Evolutionary conservation across 805 yeast genomes (phyloP), one percentile per base, ranked within the genome.

Genomic region (Candida anglica): DNA sequence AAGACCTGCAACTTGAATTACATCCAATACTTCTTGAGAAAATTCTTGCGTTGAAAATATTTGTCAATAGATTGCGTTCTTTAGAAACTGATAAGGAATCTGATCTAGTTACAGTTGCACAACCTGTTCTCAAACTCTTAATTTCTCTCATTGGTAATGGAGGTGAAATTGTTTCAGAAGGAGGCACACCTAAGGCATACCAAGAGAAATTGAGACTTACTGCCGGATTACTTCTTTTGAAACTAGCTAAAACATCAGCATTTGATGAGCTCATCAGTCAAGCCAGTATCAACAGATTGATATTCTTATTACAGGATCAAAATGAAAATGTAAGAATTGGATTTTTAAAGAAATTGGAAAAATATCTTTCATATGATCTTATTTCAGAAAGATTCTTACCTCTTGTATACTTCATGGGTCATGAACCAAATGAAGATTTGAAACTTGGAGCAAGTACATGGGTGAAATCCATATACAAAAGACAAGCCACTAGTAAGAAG

Each of bases 351-450:
- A 63, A 64, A 22, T 45, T 86, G 39, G 75, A 79, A 39, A 66
- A 67, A 22, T 64, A 66, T 34, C 57, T 84, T 31, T 69, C 79
- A 18, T 55, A 59, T 17, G 77, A 71, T 32, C 42, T 52, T 7
- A 67, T 87, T 3, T 77, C 94, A 0, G 80, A 79, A 36, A 70
- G 77, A 40, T 86, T 79, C 46, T 48, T 83, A 27, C 80, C 87
- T 0, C 52, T 86, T 15, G 61, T 85, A 0, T 86, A 82, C 51
- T 81, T 85, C 50, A 66, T 74, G 46, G 95, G 93, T 0, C 79
- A 76, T 48, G 97, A 88, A 48, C 91, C 94, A 0, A 71, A 74
- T 19, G 46, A 45, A 3, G 55, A 56, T 1, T 50, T 86, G 25
- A 73, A 68, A 39, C 53, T 59, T 1, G 72, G 75, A 26, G 71